phyloP scores from a whole-genome alignment of 2,329 filamentous ascomycete species.

The Gliomastix tumulicola region DNA sequence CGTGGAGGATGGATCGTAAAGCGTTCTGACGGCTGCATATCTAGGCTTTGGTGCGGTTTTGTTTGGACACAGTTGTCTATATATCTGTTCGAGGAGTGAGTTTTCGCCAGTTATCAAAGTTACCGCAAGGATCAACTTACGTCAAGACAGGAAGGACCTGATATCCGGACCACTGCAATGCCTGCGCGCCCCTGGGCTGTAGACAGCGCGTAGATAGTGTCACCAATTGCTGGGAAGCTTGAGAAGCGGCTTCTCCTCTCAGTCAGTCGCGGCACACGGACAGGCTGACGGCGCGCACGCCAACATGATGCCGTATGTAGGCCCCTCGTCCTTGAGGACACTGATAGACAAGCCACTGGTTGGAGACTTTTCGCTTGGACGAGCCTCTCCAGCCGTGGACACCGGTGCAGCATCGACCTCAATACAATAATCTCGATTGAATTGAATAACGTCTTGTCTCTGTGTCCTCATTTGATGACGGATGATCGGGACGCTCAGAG shows the following conservation, averaged over 20 bases:
- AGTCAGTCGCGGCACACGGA: too few relatives aligned
- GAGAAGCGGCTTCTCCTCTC: too few relatives aligned
- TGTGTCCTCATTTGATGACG: too few relatives aligned
- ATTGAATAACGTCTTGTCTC: too few relatives aligned
- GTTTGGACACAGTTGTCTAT: constrained; percentile 40
- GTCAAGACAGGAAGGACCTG: constrained; percentile 66
- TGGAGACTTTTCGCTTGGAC: constrained; percentile 2
- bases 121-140: constrained; percentile 36
- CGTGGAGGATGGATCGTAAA: constrained; percentile 46
- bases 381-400: constrained; percentile 3
- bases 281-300: constrained; percentile 1
- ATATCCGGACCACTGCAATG: constrained; percentile 84
- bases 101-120: too few relatives aligned
- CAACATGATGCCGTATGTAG: too few relatives aligned
- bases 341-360: too few relatives aligned
- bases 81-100: constrained; percentile 30
- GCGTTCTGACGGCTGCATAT: constrained; percentile 64
- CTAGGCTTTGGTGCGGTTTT: constrained; percentile 38
- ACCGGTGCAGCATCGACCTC: constrained; percentile 7
- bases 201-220: constrained; percentile 89
- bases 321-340: too few relatives aligned
- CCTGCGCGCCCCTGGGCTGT: constrained; percentile 80
- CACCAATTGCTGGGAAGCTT: constrained; percentile 16
- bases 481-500: too few relatives aligned
- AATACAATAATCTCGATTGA: too few relatives aligned